A percentile compares a stretch with the other conserved stretches of the same genome.
phyloP scores from a whole-genome alignment of 768 basidiomycete species.

The Lyophyllum semitale region DNA sequence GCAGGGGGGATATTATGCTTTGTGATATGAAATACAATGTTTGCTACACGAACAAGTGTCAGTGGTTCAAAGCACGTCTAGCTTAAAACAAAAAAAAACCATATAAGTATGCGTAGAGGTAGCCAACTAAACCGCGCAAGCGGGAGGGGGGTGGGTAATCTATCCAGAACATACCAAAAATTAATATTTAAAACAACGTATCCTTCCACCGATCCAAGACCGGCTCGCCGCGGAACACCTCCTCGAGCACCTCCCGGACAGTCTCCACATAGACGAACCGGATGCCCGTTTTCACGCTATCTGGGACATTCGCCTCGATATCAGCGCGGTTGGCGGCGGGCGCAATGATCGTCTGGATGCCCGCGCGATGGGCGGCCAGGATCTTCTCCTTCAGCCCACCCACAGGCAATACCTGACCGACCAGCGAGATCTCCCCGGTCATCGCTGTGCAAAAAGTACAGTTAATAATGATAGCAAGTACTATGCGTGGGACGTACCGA shows the following conservation, averaged over 20 bases:
- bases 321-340: slow-evolving; percentile 90
- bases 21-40: slow-evolving; percentile 17
- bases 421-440: slow-evolving; percentile 97
- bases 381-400: slow-evolving; percentile 97
- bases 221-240: slow-evolving; percentile 74
- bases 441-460: slow-evolving; percentile 58
- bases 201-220: slow-evolving; percentile 70
- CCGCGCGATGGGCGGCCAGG: slow-evolving; percentile 93
- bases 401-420: slow-evolving; percentile 94
- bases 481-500: slow-evolving; percentile 57
- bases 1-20: slow-evolving; percentile 14
- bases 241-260: slow-evolving; percentile 84
- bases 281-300: slow-evolving; percentile 94
- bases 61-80: slow-evolving; percentile 14
- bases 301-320: slow-evolving; percentile 96
- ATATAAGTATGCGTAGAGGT: slow-evolving; percentile 6
- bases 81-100: neutral
- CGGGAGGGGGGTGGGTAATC: too few relatives aligned
- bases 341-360: slow-evolving; percentile 89
- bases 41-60: slow-evolving; percentile 16
- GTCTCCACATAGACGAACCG: slow-evolving; percentile 95
- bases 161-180: slow-evolving; percentile 8
- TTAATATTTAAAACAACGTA: slow-evolving; percentile 29
- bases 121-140: neutral
- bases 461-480: neutral